Evolutionary conservation across 768 basidiomycete genomes (phyloP).

Genomic region (Tylopilus vinaceipallidus): DNA sequence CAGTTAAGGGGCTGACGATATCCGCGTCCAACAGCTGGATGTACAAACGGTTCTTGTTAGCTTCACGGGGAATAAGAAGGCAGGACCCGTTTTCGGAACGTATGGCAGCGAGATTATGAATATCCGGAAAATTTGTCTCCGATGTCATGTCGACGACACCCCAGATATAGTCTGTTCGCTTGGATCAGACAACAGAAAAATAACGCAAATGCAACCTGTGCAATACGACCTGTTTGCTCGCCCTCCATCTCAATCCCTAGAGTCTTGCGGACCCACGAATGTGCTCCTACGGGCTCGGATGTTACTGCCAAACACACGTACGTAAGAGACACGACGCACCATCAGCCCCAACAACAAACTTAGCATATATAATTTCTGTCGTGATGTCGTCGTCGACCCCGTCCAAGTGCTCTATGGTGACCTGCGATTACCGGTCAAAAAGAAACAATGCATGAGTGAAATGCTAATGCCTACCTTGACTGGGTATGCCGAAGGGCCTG

Average conservation of each 20-base stretch:
- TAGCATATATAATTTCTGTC: constrained; percentile 34
- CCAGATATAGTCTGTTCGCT: too few relatives aligned
- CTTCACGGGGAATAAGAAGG: constrained; percentile 74
- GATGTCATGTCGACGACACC: constrained; percentile 55
- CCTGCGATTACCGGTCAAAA: constrained; percentile 8
- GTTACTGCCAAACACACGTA: neutral
- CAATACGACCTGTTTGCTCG: constrained; percentile 41
- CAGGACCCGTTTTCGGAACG: constrained; percentile 68
- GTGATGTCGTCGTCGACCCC: constrained; percentile 26
- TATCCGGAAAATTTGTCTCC: constrained; percentile 74
- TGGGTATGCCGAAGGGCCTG: too few relatives aligned
- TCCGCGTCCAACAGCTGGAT: constrained; percentile 59
- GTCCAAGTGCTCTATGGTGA: constrained; percentile 21
- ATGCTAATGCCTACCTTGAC: constrained; percentile 21
- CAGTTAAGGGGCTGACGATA: constrained; percentile 41
- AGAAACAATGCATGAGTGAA: neutral
- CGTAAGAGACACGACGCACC: constrained; percentile 18
- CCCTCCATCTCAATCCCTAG: constrained; percentile 37
- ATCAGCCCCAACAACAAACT: constrained; percentile 38
- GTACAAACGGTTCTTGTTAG: constrained; percentile 66
- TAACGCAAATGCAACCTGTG: neutral
- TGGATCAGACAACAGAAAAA: neutral
- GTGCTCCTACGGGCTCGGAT: constrained; percentile 20
- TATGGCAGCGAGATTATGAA: constrained; percentile 60
- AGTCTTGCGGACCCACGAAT: too few relatives aligned